Conservation (phyloP, 768 basidiomycete species). For the Psilocybe cubensis region DNA sequence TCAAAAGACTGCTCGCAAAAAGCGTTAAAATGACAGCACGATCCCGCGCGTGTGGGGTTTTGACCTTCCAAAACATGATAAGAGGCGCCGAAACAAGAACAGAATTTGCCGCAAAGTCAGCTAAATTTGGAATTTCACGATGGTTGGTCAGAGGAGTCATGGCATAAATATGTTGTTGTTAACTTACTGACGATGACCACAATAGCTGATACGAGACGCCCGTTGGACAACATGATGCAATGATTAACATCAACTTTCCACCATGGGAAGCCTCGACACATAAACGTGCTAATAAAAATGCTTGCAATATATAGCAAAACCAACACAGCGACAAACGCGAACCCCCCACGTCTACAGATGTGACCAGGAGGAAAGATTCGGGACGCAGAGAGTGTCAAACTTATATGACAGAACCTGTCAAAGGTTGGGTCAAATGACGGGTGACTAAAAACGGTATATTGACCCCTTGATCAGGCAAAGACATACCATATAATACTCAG, state of each 20-base stretch:
- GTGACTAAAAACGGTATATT: neutral
- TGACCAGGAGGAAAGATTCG: constrained; percentile 19
- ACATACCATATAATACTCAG: constrained; percentile 14
- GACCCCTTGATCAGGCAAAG: too few relatives aligned
- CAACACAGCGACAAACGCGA: neutral
- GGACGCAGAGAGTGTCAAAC: constrained; percentile 14
- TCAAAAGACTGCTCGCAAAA: too few relatives aligned
- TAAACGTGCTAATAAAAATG: constrained; percentile 10
- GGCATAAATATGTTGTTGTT: too few relatives aligned
- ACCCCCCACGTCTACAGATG: constrained; percentile 4
- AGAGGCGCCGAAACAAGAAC: too few relatives aligned
- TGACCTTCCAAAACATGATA: too few relatives aligned
- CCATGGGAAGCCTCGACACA: constrained; percentile 9
- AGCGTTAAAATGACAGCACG: too few relatives aligned
- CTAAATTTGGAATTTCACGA: too few relatives aligned
- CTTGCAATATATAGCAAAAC: constrained; percentile 7
- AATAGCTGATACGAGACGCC: neutral
- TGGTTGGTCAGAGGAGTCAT: too few relatives aligned
- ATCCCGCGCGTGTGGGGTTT: too few relatives aligned
- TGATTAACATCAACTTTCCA: neutral
- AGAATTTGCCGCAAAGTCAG: too few relatives aligned
- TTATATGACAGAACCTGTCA: constrained; percentile 18
- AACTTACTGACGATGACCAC: neutral
- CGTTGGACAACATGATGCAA: constrained; percentile 6
- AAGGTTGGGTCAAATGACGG: neutral